A percentile compares a stretch with the other conserved stretches of the same genome.
Evolutionary conservation across 2,329 filamentous ascomycete genomes (phyloP).

Genomic region (Ophiocordyceps unilateralis): DNA sequence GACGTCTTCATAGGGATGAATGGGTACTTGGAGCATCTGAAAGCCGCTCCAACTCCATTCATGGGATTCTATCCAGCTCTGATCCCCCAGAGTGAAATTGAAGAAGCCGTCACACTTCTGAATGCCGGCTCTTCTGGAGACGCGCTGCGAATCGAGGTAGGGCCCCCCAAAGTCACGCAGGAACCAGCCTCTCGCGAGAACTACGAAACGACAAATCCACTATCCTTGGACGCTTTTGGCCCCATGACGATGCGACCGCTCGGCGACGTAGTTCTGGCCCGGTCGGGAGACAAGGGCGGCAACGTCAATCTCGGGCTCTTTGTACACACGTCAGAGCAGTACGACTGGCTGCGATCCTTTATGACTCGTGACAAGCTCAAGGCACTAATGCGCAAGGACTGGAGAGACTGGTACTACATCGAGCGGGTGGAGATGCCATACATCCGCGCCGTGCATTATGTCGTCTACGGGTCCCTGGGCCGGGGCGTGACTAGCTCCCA

Average conservation of each 20-base stretch:
- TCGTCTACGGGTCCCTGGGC: conserved; percentile 27
- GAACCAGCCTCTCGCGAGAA: conserved; percentile 5
- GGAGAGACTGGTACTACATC: conserved; percentile 14
- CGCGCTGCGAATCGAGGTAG: conserved; percentile 4
- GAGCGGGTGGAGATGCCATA: conserved; percentile 29
- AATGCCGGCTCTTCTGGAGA: neutral
- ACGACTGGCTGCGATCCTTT: conserved; percentile 24
- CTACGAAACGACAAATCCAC: conserved; percentile 7
- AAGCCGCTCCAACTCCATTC: conserved; percentile 12
- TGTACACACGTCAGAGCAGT: conserved; percentile 23
- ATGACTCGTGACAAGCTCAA: conserved; percentile 21
- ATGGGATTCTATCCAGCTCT: conserved; percentile 9
- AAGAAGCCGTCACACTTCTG: conserved; percentile 11
- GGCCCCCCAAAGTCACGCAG: conserved; percentile 5
- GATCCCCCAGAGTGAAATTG: conserved; percentile 12
- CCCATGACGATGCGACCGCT: conserved; percentile 9
- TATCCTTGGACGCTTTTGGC: conserved; percentile 4
- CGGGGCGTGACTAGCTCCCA: conserved; percentile 28
- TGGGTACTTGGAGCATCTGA: conserved; percentile 22
- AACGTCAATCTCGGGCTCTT: conserved; percentile 28
- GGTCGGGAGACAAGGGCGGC: conserved; percentile 23
- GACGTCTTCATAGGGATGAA: conserved; percentile 26
- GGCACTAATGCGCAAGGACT: conserved; percentile 18
- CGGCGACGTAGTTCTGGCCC: conserved; percentile 12
- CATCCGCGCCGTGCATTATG: conserved; percentile 30